phyloP scores from a whole-genome alignment of 441 rosid genomes.

The Theobroma grandiflorum region DNA sequence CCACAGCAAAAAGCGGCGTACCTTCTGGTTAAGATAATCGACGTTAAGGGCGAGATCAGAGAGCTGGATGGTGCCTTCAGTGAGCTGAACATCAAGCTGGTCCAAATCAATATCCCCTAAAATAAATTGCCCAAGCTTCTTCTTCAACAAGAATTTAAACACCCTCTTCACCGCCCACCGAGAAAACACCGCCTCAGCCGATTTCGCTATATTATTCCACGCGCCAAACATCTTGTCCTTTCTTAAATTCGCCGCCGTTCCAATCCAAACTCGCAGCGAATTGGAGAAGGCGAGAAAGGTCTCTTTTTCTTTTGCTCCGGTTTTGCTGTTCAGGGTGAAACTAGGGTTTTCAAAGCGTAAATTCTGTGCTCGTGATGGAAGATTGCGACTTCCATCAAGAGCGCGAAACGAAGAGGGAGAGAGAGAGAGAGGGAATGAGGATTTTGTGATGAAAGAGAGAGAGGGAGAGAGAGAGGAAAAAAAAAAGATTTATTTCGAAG shows the following conservation, averaged over 20 bases:
- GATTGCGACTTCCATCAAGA: constrained; percentile 54
- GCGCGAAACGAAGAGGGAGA: constrained; percentile 27
- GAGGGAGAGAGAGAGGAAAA: no score
- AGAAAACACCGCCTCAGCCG: constrained; percentile 83
- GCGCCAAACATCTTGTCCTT: constrained; percentile 60
- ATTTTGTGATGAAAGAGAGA: not conserved
- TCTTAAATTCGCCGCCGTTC: not conserved
- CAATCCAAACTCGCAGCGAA: constrained; percentile 13
- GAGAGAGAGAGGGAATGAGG: not conserved
- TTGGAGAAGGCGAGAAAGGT: not conserved
- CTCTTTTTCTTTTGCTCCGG: not conserved
- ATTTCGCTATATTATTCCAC: constrained; percentile 85
- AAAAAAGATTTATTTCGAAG: no score
- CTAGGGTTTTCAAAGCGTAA: constrained; percentile 38
- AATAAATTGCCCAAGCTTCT: constrained; percentile 86
- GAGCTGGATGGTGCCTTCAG: constrained; percentile 81
- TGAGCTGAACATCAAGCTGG: constrained; percentile 95
- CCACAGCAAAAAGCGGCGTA: constrained; percentile 17
- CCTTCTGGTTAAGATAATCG: constrained; percentile 85
- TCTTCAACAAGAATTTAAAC: constrained; percentile 86
- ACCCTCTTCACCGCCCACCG: constrained; percentile 94
- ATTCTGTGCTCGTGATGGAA: constrained; percentile 48
- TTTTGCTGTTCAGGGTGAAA: constrained; percentile 22
- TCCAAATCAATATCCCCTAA: constrained; percentile 93
- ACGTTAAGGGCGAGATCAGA: constrained; percentile 89